These are phyloP conservation scores for Fusarium sp. DNA, from an alignment of 2,329 filamentous ascomycete genomes.

Conservation along the genomic window DNA sequence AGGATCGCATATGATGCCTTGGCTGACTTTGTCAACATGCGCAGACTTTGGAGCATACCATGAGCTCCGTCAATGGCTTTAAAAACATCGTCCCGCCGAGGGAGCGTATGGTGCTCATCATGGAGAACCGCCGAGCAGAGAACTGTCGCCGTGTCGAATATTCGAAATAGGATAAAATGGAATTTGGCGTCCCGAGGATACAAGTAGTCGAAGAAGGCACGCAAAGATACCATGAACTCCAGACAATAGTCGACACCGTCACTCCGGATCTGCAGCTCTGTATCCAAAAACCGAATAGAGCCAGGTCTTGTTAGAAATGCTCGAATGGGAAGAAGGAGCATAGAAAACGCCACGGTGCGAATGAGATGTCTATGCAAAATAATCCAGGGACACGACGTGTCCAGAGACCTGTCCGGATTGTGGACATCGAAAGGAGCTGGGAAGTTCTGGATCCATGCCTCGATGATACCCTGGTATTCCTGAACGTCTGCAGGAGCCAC, in stretches of 20 bases:
- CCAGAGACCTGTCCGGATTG: conserved; percentile 55
- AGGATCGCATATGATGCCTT: conserved; percentile 50
- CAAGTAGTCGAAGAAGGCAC: conserved; percentile 56
- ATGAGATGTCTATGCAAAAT: conserved; percentile 59
- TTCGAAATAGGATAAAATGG: conserved; percentile 60
- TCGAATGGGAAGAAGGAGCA: conserved; percentile 59
- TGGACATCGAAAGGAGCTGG: conserved; percentile 54
- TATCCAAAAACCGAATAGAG: conserved; percentile 41
- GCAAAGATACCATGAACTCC: conserved; percentile 55
- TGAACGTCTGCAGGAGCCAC: conserved; percentile 46
- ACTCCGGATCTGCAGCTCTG: conserved; percentile 53
- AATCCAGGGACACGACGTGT: conserved; percentile 56
- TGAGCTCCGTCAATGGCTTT: conserved; percentile 53
- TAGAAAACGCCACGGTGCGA: conserved; percentile 57
- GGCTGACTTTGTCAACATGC: conserved; percentile 47
- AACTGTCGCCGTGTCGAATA: conserved; percentile 63
- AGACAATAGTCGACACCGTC: conserved; percentile 58
- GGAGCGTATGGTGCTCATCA: conserved; percentile 56
- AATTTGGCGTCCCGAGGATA: conserved; percentile 60
- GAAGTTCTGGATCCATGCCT: conserved; percentile 57
- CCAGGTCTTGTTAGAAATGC: conserved; percentile 56
- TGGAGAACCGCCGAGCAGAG: conserved; percentile 64
- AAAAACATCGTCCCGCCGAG: conserved; percentile 55
- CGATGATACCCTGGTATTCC: conserved; percentile 50
- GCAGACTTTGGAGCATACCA: conserved; percentile 49